These are phyloP conservation scores for Glomus cerebriforme DNA, from an alignment of 192 early-diverging fungal genomes.

Conservation along the genomic window DNA sequence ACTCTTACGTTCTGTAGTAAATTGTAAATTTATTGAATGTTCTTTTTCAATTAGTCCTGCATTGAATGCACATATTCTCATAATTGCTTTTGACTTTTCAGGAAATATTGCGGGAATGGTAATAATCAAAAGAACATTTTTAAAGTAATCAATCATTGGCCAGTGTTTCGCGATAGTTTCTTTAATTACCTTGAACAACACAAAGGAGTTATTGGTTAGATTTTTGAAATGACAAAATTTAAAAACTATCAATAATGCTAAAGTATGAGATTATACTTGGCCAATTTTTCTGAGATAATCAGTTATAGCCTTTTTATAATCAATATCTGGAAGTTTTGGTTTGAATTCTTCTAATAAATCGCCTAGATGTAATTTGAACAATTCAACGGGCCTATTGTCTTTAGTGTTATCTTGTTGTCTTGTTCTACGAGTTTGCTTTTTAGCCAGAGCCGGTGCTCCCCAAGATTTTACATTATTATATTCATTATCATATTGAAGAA, in stretches of 20 bases:
- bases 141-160: neutral
- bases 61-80: slow-evolving; percentile 52
- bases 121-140: neutral
- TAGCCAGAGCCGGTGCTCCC: neutral
- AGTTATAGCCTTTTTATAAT: neutral
- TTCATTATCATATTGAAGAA: neutral
- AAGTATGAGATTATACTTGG: neutral
- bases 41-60: slow-evolving; percentile 47
- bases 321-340: neutral
- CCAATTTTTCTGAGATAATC: slow-evolving; percentile 9
- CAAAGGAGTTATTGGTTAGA: too few species aligned
- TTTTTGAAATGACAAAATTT: too few species aligned
- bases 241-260: neutral
- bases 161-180: neutral
- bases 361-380: neutral
- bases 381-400: neutral
- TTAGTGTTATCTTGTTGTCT: neutral
- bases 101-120: slow-evolving; percentile 5
- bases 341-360: neutral
- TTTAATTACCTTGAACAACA: neutral
- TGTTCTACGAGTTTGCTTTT: neutral
- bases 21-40: neutral
- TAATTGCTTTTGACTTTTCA: slow-evolving; percentile 48
- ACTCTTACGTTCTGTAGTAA: slow-evolving; percentile 1
- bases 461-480: neutral